Conservation (phyloP, 495 filamentous ascomycete genomes). For the Physcia stellaris region DNA sequence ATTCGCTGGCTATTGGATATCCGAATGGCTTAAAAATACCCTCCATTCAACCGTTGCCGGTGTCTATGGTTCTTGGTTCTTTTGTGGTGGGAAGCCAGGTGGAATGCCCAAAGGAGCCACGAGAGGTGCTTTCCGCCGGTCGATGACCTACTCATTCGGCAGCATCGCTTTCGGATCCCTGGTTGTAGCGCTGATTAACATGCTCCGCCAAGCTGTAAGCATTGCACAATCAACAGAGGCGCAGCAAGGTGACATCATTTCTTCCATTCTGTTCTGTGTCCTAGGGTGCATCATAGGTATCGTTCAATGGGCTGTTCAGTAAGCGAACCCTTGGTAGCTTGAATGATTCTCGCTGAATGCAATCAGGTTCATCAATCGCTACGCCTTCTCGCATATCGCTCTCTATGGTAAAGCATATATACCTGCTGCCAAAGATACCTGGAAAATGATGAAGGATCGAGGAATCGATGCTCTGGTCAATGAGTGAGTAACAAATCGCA, state of each 20-base stretch:
- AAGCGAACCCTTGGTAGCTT: constrained; percentile 36
- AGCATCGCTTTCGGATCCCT: constrained; percentile 78
- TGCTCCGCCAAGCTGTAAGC: constrained; percentile 62
- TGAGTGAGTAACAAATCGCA: too few relatives aligned
- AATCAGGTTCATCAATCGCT: constrained; percentile 42
- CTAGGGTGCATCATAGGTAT: constrained; percentile 63
- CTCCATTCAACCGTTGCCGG: constrained; percentile 80
- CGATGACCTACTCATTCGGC: constrained; percentile 82
- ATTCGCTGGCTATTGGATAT: constrained; percentile 85
- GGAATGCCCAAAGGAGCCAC: constrained; percentile 63
- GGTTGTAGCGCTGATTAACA: constrained; percentile 76
- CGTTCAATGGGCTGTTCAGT: constrained; percentile 73
- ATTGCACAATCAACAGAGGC: constrained; percentile 53
- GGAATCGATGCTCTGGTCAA: constrained; percentile 83
- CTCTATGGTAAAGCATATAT: constrained; percentile 83
- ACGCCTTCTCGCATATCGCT: constrained; percentile 85
- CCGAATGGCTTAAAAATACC: constrained; percentile 82
- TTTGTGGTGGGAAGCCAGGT: constrained; percentile 45
- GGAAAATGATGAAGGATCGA: constrained; percentile 80
- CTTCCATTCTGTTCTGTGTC: constrained; percentile 52
- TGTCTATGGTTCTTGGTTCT: constrained; percentile 90
- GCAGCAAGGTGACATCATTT: constrained; percentile 53
- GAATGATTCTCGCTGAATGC: not conserved
- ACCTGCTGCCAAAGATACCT: constrained; percentile 74
- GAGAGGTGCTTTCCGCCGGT: constrained; percentile 56